Evolutionary conservation across 495 filamentous ascomycete genomes (phyloP).

Genomic region (Penicillium canescens): DNA sequence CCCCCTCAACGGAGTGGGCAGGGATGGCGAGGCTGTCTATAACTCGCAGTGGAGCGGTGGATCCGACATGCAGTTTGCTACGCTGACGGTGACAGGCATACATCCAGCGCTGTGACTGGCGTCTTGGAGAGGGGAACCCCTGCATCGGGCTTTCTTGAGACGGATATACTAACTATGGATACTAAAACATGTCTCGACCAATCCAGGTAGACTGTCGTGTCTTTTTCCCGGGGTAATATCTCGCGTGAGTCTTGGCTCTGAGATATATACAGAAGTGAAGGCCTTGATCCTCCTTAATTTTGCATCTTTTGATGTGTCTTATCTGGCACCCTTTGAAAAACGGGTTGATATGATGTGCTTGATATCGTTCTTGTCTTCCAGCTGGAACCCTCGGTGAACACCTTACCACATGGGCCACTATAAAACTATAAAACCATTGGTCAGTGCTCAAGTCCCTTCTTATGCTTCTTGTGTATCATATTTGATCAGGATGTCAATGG

Average conservation of each 20-base stretch:
- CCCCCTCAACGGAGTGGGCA: constrained; percentile 4
- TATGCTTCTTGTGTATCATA: too few relatives aligned
- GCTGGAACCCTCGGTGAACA: not conserved
- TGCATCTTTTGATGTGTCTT: too few relatives aligned
- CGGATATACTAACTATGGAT: not conserved
- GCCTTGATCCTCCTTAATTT: too few relatives aligned
- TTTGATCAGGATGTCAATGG: too few relatives aligned
- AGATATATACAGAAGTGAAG: too few relatives aligned
- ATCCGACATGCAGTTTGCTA: constrained; percentile 31
- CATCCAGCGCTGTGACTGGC: constrained; percentile 4
- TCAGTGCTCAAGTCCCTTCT: too few relatives aligned
- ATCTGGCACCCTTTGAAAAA: too few relatives aligned
- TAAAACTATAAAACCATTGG: too few relatives aligned
- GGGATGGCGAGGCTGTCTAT: constrained; percentile 10
- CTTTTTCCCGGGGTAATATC: not conserved
- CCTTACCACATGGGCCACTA: too few relatives aligned
- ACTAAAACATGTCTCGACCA: not conserved
- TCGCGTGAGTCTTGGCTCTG: constrained; percentile 1
- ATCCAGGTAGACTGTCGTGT: not conserved
- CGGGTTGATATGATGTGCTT: too few relatives aligned
- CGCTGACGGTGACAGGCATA: constrained; percentile 8
- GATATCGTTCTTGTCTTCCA: too few relatives aligned
- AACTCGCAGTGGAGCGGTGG: constrained; percentile 27
- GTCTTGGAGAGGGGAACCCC: constrained; percentile 4
- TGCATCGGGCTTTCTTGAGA: not conserved